Evolutionary conservation across 1,284 basidiomycete genomes (phyloP).

Genomic region (Boletellus sp.): DNA sequence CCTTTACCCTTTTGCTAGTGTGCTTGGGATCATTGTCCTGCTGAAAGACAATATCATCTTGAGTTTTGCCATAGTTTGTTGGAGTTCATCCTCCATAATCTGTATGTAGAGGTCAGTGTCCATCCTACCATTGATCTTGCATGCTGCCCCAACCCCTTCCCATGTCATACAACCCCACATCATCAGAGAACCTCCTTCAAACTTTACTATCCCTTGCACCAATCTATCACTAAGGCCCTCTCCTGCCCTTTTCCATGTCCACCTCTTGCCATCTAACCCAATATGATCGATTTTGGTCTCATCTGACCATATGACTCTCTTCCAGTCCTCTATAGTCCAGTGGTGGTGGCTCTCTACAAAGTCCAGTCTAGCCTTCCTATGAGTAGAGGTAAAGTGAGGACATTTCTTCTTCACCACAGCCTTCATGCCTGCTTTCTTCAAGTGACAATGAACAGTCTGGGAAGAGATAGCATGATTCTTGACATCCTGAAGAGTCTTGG

Average conservation of each 20-base stretch:
- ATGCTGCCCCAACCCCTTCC: too few relatives aligned
- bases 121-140: too few relatives aligned
- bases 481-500: constrained; percentile 1
- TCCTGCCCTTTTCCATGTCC: neutral
- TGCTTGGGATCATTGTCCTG: too few relatives aligned
- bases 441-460: neutral
- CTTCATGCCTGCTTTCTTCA: neutral
- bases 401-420: neutral
- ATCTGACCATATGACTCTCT: neutral
- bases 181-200: too few relatives aligned
- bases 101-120: too few relatives aligned
- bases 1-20: too few relatives aligned
- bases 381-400: neutral
- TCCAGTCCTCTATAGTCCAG: neutral
- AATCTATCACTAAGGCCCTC: too few relatives aligned
- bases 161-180: too few relatives aligned
- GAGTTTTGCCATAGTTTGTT: too few relatives aligned
- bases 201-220: too few relatives aligned
- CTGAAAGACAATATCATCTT: too few relatives aligned
- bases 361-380: neutral
- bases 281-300: neutral
- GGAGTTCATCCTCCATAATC: too few relatives aligned
- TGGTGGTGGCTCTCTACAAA: neutral
- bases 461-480: constrained; percentile 1
- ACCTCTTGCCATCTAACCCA: neutral